Evolutionary conservation across 2,329 filamentous ascomycete species (phyloP), one percentile per base, ranked within the genome.

Genomic region (Dactylonectria estremocensis): DNA sequence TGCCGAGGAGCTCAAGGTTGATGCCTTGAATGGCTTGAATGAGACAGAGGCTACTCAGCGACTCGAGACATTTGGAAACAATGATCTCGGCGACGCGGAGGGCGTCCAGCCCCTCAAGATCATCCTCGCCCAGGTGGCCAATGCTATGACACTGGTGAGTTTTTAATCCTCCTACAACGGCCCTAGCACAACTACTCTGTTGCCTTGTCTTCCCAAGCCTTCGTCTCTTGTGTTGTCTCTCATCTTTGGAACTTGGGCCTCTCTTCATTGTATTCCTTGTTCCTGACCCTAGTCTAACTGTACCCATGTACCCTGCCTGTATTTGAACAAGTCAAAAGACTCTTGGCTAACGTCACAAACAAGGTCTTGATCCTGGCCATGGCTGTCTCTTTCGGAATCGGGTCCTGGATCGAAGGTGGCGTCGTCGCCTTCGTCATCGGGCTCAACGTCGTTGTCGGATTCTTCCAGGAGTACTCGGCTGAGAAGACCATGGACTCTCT

Each of bases 111-210:
- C 86, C 82, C 62, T 85, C 50, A 90, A 90, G 76, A 89, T 91
- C 40, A 78, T 91, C 10, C 80, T 92, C 52, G 84, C 87, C 28
- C 91, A 93, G 77, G 82, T 93, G 61, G 90, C 90, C 59, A 93
- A 93, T 76, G 90, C 90, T 10, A 89, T 93, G 89, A 92, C 89
- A 68, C 77, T 93, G 78, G 91, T 91, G 72, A 74, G 79, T 72
- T 28, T 49, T 58, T 40, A 14, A 43, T 14, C 22, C 37, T 49
- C 28, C 28, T 43, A 31, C 18, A 40, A 18, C 22, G 54, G 20
- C 46, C 54, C 14, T 63, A 50, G 40, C 24, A 28, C 7, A 28
- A 28, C 46, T 40, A 24, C 72, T 68, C 68, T 67, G 61, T 61
- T 74, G 68, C 67, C 40, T 57, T 50, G 55, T 55, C 58, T 59